Evolutionary conservation across 257 asterid genomes (phyloP).

Genomic region (Thymus mandschuricus): DNA sequence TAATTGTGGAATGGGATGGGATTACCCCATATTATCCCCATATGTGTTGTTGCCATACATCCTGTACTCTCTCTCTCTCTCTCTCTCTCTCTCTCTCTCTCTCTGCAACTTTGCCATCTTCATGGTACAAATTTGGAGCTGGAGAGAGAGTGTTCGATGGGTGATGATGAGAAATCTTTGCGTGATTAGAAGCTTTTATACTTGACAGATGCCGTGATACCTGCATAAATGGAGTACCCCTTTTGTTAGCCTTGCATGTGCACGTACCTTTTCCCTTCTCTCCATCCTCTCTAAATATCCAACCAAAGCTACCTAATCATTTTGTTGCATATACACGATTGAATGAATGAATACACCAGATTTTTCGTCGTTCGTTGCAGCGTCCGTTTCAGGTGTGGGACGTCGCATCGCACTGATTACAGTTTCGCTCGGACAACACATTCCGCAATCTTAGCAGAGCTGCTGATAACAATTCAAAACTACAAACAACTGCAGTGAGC

Average conservation of each 20-base stretch:
- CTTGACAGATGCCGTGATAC: slow-evolving; percentile 42
- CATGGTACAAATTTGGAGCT: slow-evolving; percentile 42
- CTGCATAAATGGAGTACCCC: slow-evolving; percentile 33
- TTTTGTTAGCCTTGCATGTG: slow-evolving; percentile 24
- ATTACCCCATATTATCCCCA: slow-evolving; percentile 45
- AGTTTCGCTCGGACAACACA: slow-evolving; percentile 36
- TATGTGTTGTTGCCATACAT: slow-evolving; percentile 54
- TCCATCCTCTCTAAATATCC: slow-evolving; percentile 4
- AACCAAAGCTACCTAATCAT: not conserved
- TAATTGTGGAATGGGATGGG: slow-evolving; percentile 25
- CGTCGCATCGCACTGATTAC: not conserved
- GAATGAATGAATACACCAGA: not conserved
- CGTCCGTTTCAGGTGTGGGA: slow-evolving; percentile 34
- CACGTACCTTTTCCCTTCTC: not conserved
- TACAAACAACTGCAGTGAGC: too few species aligned
- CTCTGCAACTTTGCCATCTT: slow-evolving; percentile 42
- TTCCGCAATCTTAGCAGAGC: slow-evolving; percentile 39
- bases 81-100: slow-evolving; percentile 18
- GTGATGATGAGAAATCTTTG: slow-evolving; percentile 45
- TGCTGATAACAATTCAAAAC: not conserved
- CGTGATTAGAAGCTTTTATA: slow-evolving; percentile 45
- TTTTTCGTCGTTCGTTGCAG: slow-evolving; percentile 42
- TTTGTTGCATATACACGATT: not conserved
- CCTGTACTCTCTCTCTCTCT: not conserved
- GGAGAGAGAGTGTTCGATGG: slow-evolving; percentile 35